A percentile compares a stretch with the other conserved stretches of the same genome.
These are phyloP conservation scores for Botrytis byssoidea DNA, from an alignment of 2,329 filamentous ascomycete species.

Conservation along the genomic window DNA sequence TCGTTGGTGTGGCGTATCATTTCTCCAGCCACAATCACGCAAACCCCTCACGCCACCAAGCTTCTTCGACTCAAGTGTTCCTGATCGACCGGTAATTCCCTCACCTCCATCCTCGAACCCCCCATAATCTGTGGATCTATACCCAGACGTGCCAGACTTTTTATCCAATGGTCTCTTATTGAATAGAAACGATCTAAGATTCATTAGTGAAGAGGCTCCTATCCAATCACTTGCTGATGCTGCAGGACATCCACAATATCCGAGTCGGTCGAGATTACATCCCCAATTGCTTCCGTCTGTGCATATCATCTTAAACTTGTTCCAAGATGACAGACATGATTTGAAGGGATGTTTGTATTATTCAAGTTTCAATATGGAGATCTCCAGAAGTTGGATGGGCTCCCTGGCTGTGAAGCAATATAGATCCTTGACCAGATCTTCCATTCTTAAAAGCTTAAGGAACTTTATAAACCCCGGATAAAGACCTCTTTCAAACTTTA, in stretches of 20 bases:
- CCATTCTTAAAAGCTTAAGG: background rate
- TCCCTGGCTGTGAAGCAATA: background rate
- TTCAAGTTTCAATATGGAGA: slow-evolving; percentile 1
- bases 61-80: background rate
- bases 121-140: background rate
- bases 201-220: background rate
- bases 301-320: slow-evolving; percentile 11
- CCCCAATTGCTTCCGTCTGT: slow-evolving; percentile 1
- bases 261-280: background rate
- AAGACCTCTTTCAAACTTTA: background rate
- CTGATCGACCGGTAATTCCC: background rate
- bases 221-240: background rate
- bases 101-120: background rate
- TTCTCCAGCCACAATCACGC: background rate
- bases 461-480: slow-evolving; percentile 3
- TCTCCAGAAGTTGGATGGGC: background rate
- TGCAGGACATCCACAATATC: background rate
- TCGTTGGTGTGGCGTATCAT: background rate
- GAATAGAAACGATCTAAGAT: background rate
- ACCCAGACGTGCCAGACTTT: background rate
- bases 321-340: background rate
- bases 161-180: background rate
- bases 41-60: background rate
- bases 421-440: background rate
- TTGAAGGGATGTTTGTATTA: slow-evolving; percentile 18